These are phyloP conservation scores for Citeromyces matritensis DNA, from an alignment of 805 yeast species.

Conservation along the genomic window DNA sequence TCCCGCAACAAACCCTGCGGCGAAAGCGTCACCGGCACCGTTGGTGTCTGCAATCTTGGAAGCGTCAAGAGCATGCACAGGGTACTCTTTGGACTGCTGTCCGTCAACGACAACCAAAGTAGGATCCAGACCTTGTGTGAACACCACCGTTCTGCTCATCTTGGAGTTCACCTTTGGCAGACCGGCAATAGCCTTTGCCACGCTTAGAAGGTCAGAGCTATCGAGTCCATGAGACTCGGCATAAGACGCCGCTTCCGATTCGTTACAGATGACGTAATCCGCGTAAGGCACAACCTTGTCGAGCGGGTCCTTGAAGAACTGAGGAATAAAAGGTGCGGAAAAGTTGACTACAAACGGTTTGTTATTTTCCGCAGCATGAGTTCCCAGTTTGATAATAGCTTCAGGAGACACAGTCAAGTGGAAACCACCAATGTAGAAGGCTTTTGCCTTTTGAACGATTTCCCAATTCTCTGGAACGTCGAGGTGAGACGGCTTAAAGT, in stretches of 20 bases:
- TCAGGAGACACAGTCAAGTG: constrained; percentile 96
- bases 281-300: constrained; percentile 73
- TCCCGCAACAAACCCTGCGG: constrained; percentile 90
- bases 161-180: constrained; percentile 58
- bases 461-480: constrained; percentile 84
- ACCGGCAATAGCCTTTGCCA: constrained; percentile 73
- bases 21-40: constrained; percentile 99
- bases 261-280: constrained; percentile 88
- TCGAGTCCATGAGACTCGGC: constrained; percentile 70
- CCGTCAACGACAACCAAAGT: constrained; percentile 62
- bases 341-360: constrained; percentile 74
- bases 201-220: constrained; percentile 39
- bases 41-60: constrained; percentile 77
- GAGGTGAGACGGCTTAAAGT: constrained; percentile 80
- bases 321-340: constrained; percentile 94
- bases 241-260: constrained; percentile 90
- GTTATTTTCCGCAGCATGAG: constrained; percentile 61
- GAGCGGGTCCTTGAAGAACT: constrained; percentile 86
- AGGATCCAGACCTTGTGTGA: constrained; percentile 93
- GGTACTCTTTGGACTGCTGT: constrained; percentile 32
- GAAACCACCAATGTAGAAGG: constrained; percentile 96
- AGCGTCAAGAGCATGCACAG: constrained; percentile 59
- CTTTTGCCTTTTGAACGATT: constrained; percentile 64
- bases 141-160: constrained; percentile 72
- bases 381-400: constrained; percentile 78